Evolutionary conservation across 2,329 filamentous ascomycete genomes (phyloP).

Genomic region (Fonsecaea monophora): DNA sequence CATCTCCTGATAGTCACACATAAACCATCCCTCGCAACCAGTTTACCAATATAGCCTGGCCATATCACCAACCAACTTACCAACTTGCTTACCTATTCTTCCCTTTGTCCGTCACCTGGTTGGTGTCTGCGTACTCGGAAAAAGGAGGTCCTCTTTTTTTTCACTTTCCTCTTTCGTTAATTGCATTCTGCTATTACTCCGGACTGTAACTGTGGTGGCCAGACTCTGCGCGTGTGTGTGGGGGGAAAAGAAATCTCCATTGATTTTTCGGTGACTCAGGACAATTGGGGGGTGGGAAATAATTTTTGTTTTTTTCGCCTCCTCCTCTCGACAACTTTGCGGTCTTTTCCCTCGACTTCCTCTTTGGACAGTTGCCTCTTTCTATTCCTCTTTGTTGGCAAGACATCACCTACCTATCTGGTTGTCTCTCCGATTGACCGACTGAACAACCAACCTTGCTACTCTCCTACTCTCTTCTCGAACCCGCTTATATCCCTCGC

Average conservation of each 20-base stretch:
- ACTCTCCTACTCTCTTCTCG: not conserved
- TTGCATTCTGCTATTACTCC: not conserved
- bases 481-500: slow-evolving; percentile 1
- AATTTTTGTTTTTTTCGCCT: not conserved
- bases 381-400: not conserved
- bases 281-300: not conserved
- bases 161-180: not conserved
- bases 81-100: not conserved
- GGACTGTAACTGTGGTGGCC: not conserved
- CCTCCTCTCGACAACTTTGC: not conserved
- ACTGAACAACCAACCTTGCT: not conserved
- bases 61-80: not conserved
- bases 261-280: not conserved
- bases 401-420: not conserved
- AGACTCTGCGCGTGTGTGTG: not conserved
- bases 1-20: not conserved
- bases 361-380: not conserved
- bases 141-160: not conserved
- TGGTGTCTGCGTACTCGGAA: not conserved
- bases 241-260: not conserved
- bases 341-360: not conserved
- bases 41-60: too few relatives aligned
- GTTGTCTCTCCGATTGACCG: not conserved
- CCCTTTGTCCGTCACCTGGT: not conserved
- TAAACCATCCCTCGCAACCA: too few relatives aligned